A percentile compares a stretch with the other conserved stretches of the same genome.
Conservation (phyloP, 345 rosid genomes). For the Kernera saxatilis region DNA sequence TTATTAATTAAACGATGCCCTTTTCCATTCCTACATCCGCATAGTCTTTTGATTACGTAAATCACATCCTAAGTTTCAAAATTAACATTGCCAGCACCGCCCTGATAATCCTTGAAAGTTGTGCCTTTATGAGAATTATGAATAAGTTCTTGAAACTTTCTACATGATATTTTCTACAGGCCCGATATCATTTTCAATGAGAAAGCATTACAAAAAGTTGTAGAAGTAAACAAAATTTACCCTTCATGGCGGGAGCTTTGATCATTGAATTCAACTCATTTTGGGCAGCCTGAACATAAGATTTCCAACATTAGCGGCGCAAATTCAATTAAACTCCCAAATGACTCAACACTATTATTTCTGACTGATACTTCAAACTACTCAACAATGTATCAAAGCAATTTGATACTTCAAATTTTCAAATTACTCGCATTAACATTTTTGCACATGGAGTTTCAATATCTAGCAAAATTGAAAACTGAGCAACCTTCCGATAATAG, state of each 20-base stretch:
- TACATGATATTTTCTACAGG: neutral
- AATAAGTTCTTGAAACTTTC: neutral
- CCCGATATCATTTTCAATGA: neutral
- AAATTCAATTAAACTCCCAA: neutral
- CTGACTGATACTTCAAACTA: neutral
- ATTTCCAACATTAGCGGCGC: neutral
- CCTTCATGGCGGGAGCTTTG: constrained; percentile 79
- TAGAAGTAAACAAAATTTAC: constrained; percentile 28
- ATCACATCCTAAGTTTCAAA: neutral
- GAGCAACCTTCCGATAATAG: neutral
- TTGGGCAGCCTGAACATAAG: constrained; percentile 52
- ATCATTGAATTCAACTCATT: constrained; percentile 74
- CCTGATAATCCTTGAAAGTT: neutral
- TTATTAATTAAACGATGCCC: neutral
- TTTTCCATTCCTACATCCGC: neutral
- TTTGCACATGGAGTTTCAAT: neutral
- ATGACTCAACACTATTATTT: neutral
- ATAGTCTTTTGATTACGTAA: neutral
- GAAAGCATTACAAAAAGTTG: neutral
- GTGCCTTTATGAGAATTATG: neutral
- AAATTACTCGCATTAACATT: neutral
- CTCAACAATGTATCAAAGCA: neutral
- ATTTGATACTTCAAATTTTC: neutral
- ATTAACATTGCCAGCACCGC: neutral
- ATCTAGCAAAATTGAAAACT: neutral